These are phyloP conservation scores for Candida sphagnicola DNA, from an alignment of 805 yeast species.

Conservation along the genomic window DNA sequence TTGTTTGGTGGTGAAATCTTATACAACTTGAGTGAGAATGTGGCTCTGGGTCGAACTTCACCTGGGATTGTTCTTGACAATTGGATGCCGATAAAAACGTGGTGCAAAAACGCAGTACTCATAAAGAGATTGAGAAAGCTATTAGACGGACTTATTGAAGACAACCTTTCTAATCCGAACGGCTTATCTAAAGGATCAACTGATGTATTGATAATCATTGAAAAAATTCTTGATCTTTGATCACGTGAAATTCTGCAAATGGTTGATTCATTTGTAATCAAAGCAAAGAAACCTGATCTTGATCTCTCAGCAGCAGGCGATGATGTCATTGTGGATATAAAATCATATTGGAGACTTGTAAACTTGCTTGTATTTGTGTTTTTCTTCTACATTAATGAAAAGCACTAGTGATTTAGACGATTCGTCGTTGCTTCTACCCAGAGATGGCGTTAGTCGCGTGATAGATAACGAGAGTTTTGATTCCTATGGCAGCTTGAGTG, in stretches of 20 bases:
- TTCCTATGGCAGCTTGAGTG: not conserved
- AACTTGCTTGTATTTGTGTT: not conserved
- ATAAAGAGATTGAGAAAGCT: slow-evolving; percentile 64
- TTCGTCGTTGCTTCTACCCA: not conserved
- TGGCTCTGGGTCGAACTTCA: slow-evolving; percentile 47
- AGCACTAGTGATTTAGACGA: not conserved
- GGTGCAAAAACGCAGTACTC: slow-evolving; percentile 92
- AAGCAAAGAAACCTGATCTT: not conserved
- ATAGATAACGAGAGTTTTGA: not conserved
- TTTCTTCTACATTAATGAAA: not conserved
- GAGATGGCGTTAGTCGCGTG: not conserved
- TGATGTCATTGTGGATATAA: too few relatives aligned
- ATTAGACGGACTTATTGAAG: slow-evolving; percentile 64
- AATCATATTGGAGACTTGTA: too few relatives aligned
- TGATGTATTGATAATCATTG: slow-evolving; percentile 19
- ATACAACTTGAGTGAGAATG: slow-evolving; percentile 47
- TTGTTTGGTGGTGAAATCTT: slow-evolving; percentile 74
- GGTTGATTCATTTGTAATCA: not conserved
- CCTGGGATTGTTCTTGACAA: slow-evolving; percentile 83
- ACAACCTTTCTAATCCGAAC: slow-evolving; percentile 44
- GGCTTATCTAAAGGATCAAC: slow-evolving; percentile 10
- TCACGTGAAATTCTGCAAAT: not conserved
- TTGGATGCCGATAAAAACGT: slow-evolving; percentile 89
- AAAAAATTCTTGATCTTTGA: slow-evolving; percentile 8
- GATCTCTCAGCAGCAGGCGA: too few relatives aligned